These are phyloP conservation scores for Phytopythium chamaehyphon DNA, from an alignment of 352 stramenopile species.

Conservation along the genomic window DNA sequence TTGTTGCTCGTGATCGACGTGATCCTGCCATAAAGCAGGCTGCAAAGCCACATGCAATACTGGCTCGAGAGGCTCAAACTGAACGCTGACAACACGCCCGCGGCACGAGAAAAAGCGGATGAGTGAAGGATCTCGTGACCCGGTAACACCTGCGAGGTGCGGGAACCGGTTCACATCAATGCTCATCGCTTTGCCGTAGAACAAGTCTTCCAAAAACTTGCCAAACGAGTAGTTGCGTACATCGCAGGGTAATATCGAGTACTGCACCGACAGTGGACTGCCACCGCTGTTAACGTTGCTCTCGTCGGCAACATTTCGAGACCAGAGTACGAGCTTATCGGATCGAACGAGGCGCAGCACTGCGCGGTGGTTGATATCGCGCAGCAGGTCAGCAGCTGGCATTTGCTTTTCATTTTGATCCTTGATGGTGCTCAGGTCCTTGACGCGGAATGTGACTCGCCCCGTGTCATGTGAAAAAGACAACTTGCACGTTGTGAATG, in stretches of 20 bases:
- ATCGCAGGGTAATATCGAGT: conserved; percentile 54
- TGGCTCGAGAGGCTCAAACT: conserved; percentile 74
- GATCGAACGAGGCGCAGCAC: conserved; percentile 61
- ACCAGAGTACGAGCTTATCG: conserved; percentile 67
- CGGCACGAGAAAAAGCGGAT: conserved; percentile 75
- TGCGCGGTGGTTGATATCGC: conserved; percentile 56
- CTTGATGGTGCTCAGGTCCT: conserved; percentile 68
- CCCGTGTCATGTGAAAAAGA: conserved; percentile 82
- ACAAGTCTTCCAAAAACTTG: conserved; percentile 83
- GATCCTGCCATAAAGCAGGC: conserved; percentile 77
- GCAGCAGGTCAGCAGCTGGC: conserved; percentile 45
- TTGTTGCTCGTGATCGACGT: conserved; percentile 65
- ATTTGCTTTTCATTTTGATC: conserved; percentile 50
- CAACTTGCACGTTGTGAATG: conserved; percentile 74
- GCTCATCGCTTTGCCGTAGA: conserved; percentile 77
- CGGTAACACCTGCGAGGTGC: conserved; percentile 45
- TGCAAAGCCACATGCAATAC: conserved; percentile 82
- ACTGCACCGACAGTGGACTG: conserved; percentile 42
- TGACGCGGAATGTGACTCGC: conserved; percentile 66
- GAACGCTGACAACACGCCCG: conserved; percentile 71
- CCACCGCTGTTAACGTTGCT: conserved; percentile 14
- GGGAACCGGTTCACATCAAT: conserved; percentile 69
- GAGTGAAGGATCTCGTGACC: conserved; percentile 62
- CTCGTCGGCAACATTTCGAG: conserved; percentile 27
- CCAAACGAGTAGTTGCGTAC: conserved; percentile 87